Evolutionary conservation across 306 rosid species (phyloP).

Genomic region (Vigna nakashimae): DNA sequence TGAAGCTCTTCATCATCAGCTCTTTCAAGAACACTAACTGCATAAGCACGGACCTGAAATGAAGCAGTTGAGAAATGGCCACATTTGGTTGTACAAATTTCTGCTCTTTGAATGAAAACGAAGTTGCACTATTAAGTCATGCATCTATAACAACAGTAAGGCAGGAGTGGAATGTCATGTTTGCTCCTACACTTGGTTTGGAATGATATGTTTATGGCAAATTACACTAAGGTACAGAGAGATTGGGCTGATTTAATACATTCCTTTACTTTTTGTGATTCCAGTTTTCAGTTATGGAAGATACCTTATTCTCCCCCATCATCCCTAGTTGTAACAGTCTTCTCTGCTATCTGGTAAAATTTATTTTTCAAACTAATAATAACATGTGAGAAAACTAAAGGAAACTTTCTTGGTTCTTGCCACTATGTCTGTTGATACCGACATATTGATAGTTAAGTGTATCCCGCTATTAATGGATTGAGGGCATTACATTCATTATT

Average conservation of each 20-base stretch:
- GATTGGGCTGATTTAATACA: neutral
- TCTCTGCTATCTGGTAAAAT: neutral
- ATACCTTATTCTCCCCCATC: conserved; percentile 18
- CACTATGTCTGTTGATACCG: neutral
- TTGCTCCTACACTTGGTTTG: conserved; percentile 28
- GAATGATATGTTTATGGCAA: conserved; percentile 19
- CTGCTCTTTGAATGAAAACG: conserved; percentile 1
- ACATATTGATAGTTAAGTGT: neutral
- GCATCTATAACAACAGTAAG: no score
- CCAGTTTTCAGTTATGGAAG: conserved; percentile 19
- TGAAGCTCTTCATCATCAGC: conserved; percentile 99
- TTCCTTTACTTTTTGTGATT: conserved; percentile 7
- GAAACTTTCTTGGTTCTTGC: neutral
- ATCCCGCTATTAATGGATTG: neutral
- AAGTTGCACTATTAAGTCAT: conserved; percentile 13
- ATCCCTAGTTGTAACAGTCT: conserved; percentile 27
- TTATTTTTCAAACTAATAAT: conserved; percentile 4
- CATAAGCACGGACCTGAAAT: conserved; percentile 97
- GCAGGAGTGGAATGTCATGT: neutral
- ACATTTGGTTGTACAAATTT: conserved; percentile 25
- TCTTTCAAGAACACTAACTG: conserved; percentile 97
- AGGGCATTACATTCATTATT: neutral
- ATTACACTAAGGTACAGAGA: conserved; percentile 22
- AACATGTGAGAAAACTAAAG: conserved; percentile 4
- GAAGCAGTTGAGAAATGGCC: conserved; percentile 20